A percentile compares a stretch with the other conserved stretches of the same genome.
Evolutionary conservation across 352 stramenopile genomes (phyloP).

Genomic region (Globisporangium spinosum): DNA sequence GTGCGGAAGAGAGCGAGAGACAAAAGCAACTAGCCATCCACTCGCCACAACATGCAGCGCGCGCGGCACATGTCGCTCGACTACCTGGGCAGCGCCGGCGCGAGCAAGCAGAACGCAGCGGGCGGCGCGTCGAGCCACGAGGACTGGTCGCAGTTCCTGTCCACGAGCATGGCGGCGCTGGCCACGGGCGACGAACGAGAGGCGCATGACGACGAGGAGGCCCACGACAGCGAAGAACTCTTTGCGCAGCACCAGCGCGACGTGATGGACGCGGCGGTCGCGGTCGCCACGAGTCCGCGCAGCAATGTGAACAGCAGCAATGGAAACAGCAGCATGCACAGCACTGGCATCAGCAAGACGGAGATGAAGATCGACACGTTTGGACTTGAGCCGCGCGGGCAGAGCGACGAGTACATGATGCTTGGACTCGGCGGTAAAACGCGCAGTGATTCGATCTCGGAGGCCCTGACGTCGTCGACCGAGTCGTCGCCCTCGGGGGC

Average conservation of each 20-base stretch:
- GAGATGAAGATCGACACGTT: conserved; percentile 20
- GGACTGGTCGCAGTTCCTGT: conserved; percentile 62
- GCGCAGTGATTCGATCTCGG: conserved; percentile 41
- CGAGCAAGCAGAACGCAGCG: conserved; percentile 12
- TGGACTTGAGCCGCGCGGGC: conserved; percentile 8
- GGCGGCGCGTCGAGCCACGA: conserved; percentile 39
- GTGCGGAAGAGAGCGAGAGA: neutral
- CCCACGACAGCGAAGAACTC: conserved; percentile 10
- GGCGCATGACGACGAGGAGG: neutral
- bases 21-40: neutral
- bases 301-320: neutral
- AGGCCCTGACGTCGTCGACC: conserved; percentile 33
- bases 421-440: conserved; percentile 23
- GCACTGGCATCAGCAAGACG: neutral
- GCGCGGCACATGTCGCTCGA: conserved; percentile 63
- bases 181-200: conserved; percentile 34
- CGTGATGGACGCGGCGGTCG: conserved; percentile 20
- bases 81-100: conserved; percentile 26
- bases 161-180: conserved; percentile 58
- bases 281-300: conserved; percentile 18
- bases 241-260: conserved; percentile 22
- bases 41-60: conserved; percentile 33
- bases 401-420: conserved; percentile 16
- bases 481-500: conserved; percentile 28
- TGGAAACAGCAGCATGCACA: neutral